Evolutionary conservation across 768 basidiomycete genomes (phyloP), one percentile per base, ranked within the genome.

Genomic region (Phlegmacium glaucopus): DNA sequence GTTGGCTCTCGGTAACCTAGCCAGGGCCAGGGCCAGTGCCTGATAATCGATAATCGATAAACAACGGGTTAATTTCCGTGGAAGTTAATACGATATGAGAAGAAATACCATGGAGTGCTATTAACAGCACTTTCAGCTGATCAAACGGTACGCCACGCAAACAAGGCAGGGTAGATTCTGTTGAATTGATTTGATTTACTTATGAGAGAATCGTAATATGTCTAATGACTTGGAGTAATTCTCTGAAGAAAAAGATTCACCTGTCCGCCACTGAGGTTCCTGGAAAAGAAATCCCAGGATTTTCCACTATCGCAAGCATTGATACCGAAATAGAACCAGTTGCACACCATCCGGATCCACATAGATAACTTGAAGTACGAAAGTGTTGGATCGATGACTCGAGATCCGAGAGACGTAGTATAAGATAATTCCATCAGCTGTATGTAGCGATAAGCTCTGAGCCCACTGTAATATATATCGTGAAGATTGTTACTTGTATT

Each of bases 141-240:
- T 62, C 56, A 37, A 67, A 68, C 4, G 71, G 65, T 6, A 74
- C 67, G 1, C 46, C 53, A 6, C 76, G 70, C 34, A 81, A 59
- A 44, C 79, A 80, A 2, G 55, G 56, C 2, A 80, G 64, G 1
- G 77, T 78, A 50, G 68, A 56, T 9, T 53, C 45, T 4, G 64
- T 48, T 49, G 78, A 81, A 2, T 70, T 71, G 4, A 72, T 72
- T 13, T 69, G 54, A 22, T 59, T 41, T 1, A 77, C 76, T n/a
- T n/a, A n/a, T n/a, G 6, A 80, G 57, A 4, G 59, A 65, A 51
- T 81, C 74, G 42, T 78, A 81, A 47, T 74, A 72, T 26, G 60
- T 52, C 63, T 60, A 11, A 26, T 16, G 10, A n/a, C n/a, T n/a
- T n/a, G n/a, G n/a, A n/a, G n/a, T n/a, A n/a, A n/a, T n/a, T n/a